phyloP scores from a whole-genome alignment of 2,329 filamentous ascomycete species.

The Verticillium longisporum region DNA sequence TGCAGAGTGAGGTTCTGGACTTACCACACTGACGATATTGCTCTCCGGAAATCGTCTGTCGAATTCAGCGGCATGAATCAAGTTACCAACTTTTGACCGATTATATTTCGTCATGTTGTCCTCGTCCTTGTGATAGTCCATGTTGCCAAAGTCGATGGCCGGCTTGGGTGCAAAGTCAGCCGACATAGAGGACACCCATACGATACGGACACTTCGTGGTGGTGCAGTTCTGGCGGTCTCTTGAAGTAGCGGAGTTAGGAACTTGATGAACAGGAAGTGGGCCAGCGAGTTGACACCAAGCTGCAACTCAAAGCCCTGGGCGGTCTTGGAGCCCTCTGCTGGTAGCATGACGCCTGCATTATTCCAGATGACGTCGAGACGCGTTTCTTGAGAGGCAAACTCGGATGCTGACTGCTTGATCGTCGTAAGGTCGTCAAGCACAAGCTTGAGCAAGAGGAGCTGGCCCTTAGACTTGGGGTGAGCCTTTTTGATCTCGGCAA shows the following conservation, averaged over 20 bases:
- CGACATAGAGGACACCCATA: conserved; percentile 21
- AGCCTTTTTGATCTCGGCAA: conserved; percentile 4
- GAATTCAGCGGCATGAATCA: conserved; percentile 20
- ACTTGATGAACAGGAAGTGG: conserved; percentile 20
- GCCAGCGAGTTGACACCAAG: conserved; percentile 21
- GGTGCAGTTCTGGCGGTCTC: conserved; percentile 17
- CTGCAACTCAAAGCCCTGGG: conserved; percentile 23
- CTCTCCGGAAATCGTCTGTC: conserved; percentile 10
- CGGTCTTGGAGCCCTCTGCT: conserved; percentile 25
- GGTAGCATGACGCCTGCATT: conserved; percentile 33
- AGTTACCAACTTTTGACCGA: conserved; percentile 21
- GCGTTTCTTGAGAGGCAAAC: conserved; percentile 16
- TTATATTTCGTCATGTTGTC: conserved; percentile 16
- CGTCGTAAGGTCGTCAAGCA: conserved; percentile 20
- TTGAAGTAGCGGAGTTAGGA: conserved; percentile 17
- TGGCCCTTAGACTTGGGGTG: conserved; percentile 22
- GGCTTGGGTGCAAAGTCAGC: conserved; percentile 15
- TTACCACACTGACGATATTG: background rate
- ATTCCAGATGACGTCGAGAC: conserved; percentile 30
- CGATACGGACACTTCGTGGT: conserved; percentile 15
- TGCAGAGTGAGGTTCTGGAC: background rate
- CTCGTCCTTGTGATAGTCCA: conserved; percentile 18
- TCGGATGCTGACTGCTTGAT: conserved; percentile 14
- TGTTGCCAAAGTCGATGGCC: conserved; percentile 20
- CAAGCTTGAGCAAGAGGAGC: conserved; percentile 28